Evolutionary conservation across 1,284 basidiomycete species (phyloP).

Genomic region (Moesziomyces aphidis): DNA sequence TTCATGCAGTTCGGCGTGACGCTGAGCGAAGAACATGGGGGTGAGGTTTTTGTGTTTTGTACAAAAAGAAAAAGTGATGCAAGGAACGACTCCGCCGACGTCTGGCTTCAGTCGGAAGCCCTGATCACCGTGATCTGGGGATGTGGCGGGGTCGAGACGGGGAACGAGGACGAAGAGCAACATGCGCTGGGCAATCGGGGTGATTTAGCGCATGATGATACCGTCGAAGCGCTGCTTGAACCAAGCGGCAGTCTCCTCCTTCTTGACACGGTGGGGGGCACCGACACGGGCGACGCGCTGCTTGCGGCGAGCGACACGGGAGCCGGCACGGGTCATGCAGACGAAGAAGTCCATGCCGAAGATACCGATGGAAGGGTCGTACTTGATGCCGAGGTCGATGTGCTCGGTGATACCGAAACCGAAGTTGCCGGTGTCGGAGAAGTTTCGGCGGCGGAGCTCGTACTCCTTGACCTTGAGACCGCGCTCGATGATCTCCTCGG

Average conservation of each 20-base stretch:
- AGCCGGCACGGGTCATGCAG: constrained; percentile 91
- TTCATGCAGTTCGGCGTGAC: constrained; percentile 27
- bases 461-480: constrained; percentile 99
- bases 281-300: constrained; percentile 88
- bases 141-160: not conserved
- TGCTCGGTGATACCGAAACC: constrained; percentile 72
- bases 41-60: constrained; percentile 32
- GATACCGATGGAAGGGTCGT: constrained; percentile 68
- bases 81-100: not conserved
- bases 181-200: not conserved
- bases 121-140: not conserved
- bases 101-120: not conserved
- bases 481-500: constrained; percentile 97
- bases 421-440: constrained; percentile 74
- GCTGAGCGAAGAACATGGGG: constrained; percentile 23
- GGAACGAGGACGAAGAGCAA: constrained; percentile 1
- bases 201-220: constrained; percentile 63
- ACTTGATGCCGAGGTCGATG: constrained; percentile 93
- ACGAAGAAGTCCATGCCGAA: constrained; percentile 68
- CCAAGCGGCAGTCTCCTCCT: constrained; percentile 83
- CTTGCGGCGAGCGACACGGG: constrained; percentile 91
- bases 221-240: constrained; percentile 86
- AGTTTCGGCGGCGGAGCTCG: constrained; percentile 89
- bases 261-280: constrained; percentile 77
- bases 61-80: constrained; percentile 22